Evolutionary conservation across 148 eudicot genomes (phyloP).

Genomic region (Diospyros kaki): DNA sequence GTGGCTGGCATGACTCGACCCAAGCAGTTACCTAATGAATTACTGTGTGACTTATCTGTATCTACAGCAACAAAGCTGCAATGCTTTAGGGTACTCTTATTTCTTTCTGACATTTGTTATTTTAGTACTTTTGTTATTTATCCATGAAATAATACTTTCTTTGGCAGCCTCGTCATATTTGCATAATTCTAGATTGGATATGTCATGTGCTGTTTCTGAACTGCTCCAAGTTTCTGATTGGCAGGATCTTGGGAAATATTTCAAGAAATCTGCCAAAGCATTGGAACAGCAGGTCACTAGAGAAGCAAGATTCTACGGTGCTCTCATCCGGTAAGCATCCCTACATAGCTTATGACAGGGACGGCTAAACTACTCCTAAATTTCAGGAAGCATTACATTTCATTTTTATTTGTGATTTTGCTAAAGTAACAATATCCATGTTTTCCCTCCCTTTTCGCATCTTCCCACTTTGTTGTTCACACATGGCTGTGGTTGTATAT

Average conservation of each 20-base stretch:
- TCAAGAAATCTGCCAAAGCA: conserved; percentile 94
- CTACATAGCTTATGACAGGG: not conserved
- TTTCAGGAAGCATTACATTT: not conserved
- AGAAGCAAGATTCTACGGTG: conserved; percentile 97
- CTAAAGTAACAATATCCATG: not conserved
- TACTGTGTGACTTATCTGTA: conserved; percentile 77
- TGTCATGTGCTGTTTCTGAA: not conserved
- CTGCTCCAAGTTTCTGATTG: conserved; percentile 14
- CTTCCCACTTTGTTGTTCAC: not conserved
- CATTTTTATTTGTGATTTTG: not conserved
- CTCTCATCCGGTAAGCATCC: conserved; percentile 78
- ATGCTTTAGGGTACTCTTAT: conserved; percentile 62
- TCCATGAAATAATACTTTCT: not conserved
- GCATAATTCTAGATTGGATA: not conserved
- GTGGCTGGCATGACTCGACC: conserved; percentile 94
- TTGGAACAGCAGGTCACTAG: conserved; percentile 84
- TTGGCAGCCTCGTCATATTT: not conserved
- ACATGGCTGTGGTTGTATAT: not conserved
- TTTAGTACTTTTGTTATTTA: not conserved
- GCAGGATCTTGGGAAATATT: conserved; percentile 91
- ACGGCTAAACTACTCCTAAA: not conserved
- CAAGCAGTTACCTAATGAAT: conserved; percentile 83
- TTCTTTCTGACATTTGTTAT: not conserved
- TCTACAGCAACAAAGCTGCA: conserved; percentile 92
- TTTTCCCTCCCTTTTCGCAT: not conserved